These are phyloP conservation scores for Oxyria digyna DNA, from an alignment of 148 eudicot genomes.

Conservation along the genomic window DNA sequence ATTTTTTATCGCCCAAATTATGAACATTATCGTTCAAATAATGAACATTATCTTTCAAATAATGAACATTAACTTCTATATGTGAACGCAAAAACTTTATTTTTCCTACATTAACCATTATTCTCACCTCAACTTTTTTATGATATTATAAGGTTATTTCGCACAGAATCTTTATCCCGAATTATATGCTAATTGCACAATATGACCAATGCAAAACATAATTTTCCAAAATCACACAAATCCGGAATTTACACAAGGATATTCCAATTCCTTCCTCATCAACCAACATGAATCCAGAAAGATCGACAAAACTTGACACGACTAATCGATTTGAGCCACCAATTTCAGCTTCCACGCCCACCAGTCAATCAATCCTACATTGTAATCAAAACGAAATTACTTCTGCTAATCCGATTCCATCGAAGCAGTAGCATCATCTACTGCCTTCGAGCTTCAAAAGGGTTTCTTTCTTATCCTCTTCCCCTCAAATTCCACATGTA, in stretches of 20 bases:
- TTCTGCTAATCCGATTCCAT: background rate
- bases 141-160: too few species aligned
- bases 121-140: too few species aligned
- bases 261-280: background rate
- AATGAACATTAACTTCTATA: too few species aligned
- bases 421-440: background rate
- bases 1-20: too few species aligned
- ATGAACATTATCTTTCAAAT: too few species aligned
- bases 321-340: constrained; percentile 5
- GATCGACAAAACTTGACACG: constrained; percentile 3
- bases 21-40: too few species aligned
- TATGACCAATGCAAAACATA: too few species aligned
- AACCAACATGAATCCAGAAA: background rate
- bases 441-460: background rate
- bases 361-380: background rate
- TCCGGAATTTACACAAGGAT: background rate
- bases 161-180: too few species aligned
- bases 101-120: too few species aligned
- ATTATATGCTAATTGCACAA: too few species aligned
- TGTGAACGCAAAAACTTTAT: too few species aligned
- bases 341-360: background rate
- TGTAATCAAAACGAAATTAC: background rate
- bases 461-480: background rate
- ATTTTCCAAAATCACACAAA: background rate
- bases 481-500: background rate